Base-by-base conservation (phyloP, 495 filamentous ascomycete species). In the Ascodesmis nigricans region DNA sequence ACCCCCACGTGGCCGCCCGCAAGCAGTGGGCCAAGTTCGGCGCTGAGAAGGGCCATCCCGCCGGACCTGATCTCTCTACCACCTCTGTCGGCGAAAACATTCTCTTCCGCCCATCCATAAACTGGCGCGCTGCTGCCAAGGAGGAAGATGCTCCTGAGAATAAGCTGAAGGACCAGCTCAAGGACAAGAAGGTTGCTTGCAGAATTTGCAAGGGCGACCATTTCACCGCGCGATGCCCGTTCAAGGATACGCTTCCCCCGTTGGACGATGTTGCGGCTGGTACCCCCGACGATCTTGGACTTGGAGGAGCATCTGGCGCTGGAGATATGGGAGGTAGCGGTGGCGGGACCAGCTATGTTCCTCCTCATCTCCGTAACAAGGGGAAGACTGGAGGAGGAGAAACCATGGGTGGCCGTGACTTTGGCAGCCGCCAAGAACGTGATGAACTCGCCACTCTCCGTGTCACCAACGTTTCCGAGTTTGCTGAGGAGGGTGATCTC, bases 131-230 rank as follows among this genome's bases (percentile, higher is more conserved):
- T 47, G 76, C 78, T 43, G 73, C 72, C 35, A 77, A 77, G 61
- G 78, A 84, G 57, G 79, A 82, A 55, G 58, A 61, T 48, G 62
- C 65, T 40, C 73, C 71, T 40, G 70, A 75, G 59, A 78, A 79
- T 63, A 70, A 69, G 36, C 73, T 91, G 63, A 87, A 82, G 64
- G 79, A 81, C 45, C 69, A 79, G 65, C 65, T 93, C 39, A 91
- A 84, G 71, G 79, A 92, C 59, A 91, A 91, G 69, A 91, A 91
- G 66, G 90, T 97, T 61, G 93, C 93, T 66, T 97, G 87, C 59
- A 73, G 87, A 63, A 95, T 97, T 53, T 97, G 87, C 60, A 76
- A 72, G 55, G 87, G 90, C 45, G 90, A 95, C 61, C 87, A 97
- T 65, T 97, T 92, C 62, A 97, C 87, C 3, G 81, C 84, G 19